phyloP scores from a whole-genome alignment of 805 yeast species.

The Ogataea nakhonphanomensis region DNA sequence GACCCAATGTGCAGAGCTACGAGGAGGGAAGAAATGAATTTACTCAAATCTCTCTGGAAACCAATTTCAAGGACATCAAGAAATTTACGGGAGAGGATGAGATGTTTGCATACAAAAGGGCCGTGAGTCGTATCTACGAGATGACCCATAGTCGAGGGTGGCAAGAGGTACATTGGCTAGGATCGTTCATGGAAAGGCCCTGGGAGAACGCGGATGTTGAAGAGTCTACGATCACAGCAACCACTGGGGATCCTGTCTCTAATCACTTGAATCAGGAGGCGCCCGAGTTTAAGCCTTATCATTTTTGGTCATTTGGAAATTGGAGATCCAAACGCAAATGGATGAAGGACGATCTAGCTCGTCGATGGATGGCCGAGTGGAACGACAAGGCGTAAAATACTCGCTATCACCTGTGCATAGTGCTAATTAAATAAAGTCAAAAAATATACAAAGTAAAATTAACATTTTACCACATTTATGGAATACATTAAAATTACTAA shows the following conservation, averaged over 20 bases:
- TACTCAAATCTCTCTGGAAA: constrained; percentile 20
- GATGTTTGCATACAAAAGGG: constrained; percentile 67
- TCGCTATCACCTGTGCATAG: neutral
- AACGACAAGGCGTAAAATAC: neutral
- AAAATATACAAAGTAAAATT: neutral
- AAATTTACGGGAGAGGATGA: constrained; percentile 79
- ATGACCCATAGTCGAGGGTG: constrained; percentile 38
- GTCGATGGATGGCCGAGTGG: constrained; percentile 44
- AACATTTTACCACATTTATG: constrained; percentile 33
- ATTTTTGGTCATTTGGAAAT: constrained; percentile 66
- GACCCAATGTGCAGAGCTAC: constrained; percentile 67
- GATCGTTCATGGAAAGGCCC: constrained; percentile 49
- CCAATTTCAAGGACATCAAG: constrained; percentile 44
- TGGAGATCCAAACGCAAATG: constrained; percentile 52
- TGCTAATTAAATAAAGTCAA: neutral
- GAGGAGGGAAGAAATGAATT: constrained; percentile 43
- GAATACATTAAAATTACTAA: constrained; percentile 54
- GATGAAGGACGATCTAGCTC: constrained; percentile 52
- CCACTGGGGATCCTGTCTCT: neutral
- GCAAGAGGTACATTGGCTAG: constrained; percentile 54
- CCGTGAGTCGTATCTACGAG: constrained; percentile 57
- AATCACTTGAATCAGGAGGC: constrained; percentile 23
- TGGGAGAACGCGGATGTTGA: constrained; percentile 43
- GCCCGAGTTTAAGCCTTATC: constrained; percentile 42
- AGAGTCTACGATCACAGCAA: neutral